phyloP scores from a whole-genome alignment of 371 early-diverging fungal species.

The Paramicrosporidium saccamoebae region DNA sequence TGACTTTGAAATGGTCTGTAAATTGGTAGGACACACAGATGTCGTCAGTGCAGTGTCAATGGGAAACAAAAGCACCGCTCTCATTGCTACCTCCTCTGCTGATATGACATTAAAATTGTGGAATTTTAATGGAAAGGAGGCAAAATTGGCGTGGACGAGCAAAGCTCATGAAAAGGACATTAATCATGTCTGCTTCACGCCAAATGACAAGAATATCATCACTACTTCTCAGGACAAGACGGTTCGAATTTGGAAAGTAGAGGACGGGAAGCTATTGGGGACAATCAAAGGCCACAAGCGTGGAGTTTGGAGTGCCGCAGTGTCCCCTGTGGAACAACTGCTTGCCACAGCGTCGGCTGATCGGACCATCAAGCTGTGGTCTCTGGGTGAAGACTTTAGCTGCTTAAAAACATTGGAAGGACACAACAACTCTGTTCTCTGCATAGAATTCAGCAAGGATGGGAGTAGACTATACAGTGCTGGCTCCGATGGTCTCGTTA shows the following conservation, averaged over 20 bases:
- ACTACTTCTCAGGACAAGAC: conserved; percentile 91
- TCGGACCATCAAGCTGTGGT: conserved; percentile 77
- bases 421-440: conserved; percentile 67
- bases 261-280: conserved; percentile 39
- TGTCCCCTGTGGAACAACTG: conserved; percentile 62
- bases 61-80: conserved; percentile 1
- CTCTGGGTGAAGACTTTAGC: conserved; percentile 27
- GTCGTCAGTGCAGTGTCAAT: conserved; percentile 1
- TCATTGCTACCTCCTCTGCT: conserved; percentile 2
- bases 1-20: no score
- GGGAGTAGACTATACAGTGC: conserved; percentile 56
- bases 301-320: conserved; percentile 70
- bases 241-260: conserved; percentile 66
- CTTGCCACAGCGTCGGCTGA: conserved; percentile 70
- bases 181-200: conserved; percentile 62
- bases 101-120: conserved; percentile 2
- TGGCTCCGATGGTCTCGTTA: conserved; percentile 70
- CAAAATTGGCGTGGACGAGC: conserved; percentile 40
- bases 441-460: conserved; percentile 36
- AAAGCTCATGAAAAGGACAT: conserved; percentile 93
- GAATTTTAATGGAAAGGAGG: conserved; percentile 9
- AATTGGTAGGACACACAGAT: no score
- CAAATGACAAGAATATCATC: conserved; percentile 67
- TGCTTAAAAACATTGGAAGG: conserved; percentile 86
- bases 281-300: conserved; percentile 70